Evolutionary conservation across 1,284 basidiomycete genomes (phyloP).

Genomic region (Mycena sp.): DNA sequence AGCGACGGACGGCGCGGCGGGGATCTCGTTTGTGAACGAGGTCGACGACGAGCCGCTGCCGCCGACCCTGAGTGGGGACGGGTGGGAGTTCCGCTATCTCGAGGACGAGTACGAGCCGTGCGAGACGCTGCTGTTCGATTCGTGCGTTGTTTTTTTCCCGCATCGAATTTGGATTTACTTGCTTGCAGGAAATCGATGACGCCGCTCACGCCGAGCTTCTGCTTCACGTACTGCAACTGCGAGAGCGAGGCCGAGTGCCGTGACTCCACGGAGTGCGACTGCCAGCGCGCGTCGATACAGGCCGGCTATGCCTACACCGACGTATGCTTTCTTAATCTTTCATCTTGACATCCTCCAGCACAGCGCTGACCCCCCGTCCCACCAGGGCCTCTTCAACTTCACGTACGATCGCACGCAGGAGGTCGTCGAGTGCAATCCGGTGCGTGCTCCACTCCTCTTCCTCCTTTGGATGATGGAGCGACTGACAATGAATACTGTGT

Average conservation of each 20-base stretch:
- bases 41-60: slow-evolving; percentile 26
- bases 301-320: slow-evolving; percentile 18
- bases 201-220: background rate
- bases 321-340: background rate
- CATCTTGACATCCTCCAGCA: too few species aligned
- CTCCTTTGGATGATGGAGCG: background rate
- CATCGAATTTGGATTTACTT: background rate
- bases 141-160: background rate
- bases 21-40: slow-evolving; percentile 24
- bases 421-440: slow-evolving; percentile 20
- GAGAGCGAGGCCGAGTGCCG: background rate
- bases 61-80: background rate
- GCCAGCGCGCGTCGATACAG: slow-evolving; percentile 12
- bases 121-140: background rate
- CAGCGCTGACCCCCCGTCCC: background rate
- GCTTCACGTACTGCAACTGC: background rate
- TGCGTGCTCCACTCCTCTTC: background rate
- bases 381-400: slow-evolving; percentile 21
- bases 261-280: background rate
- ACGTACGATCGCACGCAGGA: slow-evolving; percentile 3
- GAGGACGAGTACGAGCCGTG: slow-evolving; percentile 20
- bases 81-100: slow-evolving; percentile 18
- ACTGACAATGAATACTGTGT: background rate
- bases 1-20: background rate
- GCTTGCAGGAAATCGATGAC: background rate